Percentiles rank a stretch among this genome's conserved stretches.
phyloP scores from a whole-genome alignment of 1,139 yeast species.

The Kazachstania sp. region DNA sequence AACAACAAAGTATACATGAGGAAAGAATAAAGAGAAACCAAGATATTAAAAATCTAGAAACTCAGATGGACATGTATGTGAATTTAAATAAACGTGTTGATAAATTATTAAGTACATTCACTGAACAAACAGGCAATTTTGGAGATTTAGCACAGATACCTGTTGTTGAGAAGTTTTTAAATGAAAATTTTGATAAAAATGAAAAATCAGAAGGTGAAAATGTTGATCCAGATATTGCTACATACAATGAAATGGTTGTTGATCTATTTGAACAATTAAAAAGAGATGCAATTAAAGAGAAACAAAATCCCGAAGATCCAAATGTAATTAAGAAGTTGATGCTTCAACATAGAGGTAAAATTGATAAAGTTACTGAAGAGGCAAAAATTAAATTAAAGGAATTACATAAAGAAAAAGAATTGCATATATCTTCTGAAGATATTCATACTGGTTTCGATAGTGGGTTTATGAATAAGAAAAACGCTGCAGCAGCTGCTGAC shows the following conservation, averaged over 20 bases:
- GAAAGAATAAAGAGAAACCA: slow-evolving; percentile 72
- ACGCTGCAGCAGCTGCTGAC: slow-evolving; percentile 2
- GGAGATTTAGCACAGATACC: slow-evolving; percentile 33
- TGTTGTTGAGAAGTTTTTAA: slow-evolving; percentile 38
- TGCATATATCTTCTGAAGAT: slow-evolving; percentile 82
- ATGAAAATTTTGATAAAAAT: slow-evolving; percentile 44
- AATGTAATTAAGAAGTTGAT: slow-evolving; percentile 38
- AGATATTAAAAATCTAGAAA: slow-evolving; percentile 65
- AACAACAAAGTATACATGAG: slow-evolving; percentile 94
- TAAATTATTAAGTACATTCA: slow-evolving; percentile 36
- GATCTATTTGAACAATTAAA: slow-evolving; percentile 68
- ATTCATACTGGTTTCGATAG: slow-evolving; percentile 90
- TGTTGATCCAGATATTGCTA: slow-evolving; percentile 57
- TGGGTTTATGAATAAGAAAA: slow-evolving; percentile 60
- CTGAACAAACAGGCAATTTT: slow-evolving; percentile 30
- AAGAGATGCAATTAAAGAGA: slow-evolving; percentile 49
- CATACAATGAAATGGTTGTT: slow-evolving; percentile 88
- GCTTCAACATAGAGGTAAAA: slow-evolving; percentile 57
- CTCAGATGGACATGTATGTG: slow-evolving; percentile 69
- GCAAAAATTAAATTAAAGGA: slow-evolving; percentile 55
- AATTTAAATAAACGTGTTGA: slow-evolving; percentile 69
- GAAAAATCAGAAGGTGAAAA: slow-evolving; percentile 50
- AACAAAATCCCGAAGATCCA: slow-evolving; percentile 37
- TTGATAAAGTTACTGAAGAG: slow-evolving; percentile 52
- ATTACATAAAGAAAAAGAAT: slow-evolving; percentile 60